Base-by-base conservation (phyloP, 1,139 yeast genomes). In the Magnusiomyces tetraspermus region DNA sequence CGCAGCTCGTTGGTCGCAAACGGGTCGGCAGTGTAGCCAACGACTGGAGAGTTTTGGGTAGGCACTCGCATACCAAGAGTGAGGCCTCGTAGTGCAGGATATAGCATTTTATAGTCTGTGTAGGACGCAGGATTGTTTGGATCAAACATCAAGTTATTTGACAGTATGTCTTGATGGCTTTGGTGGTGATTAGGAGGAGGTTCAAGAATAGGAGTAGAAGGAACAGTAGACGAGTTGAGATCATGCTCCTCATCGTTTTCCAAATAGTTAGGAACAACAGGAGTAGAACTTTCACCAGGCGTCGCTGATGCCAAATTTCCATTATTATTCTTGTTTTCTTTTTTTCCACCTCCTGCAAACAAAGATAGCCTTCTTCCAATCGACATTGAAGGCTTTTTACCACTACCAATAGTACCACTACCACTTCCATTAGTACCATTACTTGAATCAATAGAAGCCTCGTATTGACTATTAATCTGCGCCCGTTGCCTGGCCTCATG, bases 1-100 rank as follows among this genome's bases (percentile, higher is more conserved):
- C 96, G 74, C 59, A 80, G 84, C 64, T 89, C 97, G 2, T 83
- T 75, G 0, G 82, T 74, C 1, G 87, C 84, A 52, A 72, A 72
- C 5, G 78, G 73, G 59, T 76, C 79, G 26, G 74, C 75, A 1
- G 72, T 65, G 51, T 70, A 69, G 1, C 82, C 82, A 23, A 78
- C 75, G 8, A 78, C 63, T 0, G 79, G 73, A 24, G 72, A 55
- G 53, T 72, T 73, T 53, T 65, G 69, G 26, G 70, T 69, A 0
- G 71, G 70, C 31, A 63, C 60, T 38, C 67, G 55, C 33, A 58
- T 56, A 2, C 73, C 72, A 17, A 67, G 57, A 31, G 59, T 56
- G 23, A 69, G 53, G 11, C 65, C 67, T 30, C 56, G 51, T n/a
- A 69, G 61, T 1, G 70, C 71, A 6, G 62, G 62, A 53, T 58